These are phyloP conservation scores for Microdochium paspali DNA, from an alignment of 2,329 filamentous ascomycete genomes.

Conservation along the genomic window DNA sequence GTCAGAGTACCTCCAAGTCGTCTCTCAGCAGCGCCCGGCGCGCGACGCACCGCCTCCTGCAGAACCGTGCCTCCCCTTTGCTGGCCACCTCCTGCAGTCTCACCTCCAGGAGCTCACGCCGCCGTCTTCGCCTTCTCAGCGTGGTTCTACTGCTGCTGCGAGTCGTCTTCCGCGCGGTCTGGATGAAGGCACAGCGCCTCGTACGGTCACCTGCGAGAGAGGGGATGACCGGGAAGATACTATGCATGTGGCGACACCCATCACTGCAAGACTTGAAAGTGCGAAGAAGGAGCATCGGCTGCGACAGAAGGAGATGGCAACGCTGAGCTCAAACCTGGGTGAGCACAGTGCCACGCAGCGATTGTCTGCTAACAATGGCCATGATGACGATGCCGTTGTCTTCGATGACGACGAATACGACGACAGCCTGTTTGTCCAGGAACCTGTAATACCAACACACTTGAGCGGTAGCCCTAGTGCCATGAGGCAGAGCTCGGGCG, in stretches of 20 bases:
- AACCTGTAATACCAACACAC: neutral
- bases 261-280: neutral
- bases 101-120: neutral
- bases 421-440: neutral
- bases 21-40: neutral
- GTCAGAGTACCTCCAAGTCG: neutral
- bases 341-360: neutral
- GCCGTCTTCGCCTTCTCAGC: neutral
- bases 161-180: no score
- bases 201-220: neutral
- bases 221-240: neutral
- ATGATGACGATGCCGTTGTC: neutral
- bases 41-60: neutral
- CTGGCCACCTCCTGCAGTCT: no score
- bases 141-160: no score
- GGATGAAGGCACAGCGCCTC: no score
- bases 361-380: neutral
- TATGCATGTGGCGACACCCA: neutral
- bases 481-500: no score
- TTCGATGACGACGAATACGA: neutral
- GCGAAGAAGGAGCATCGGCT: neutral
- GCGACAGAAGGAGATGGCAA: neutral
- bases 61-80: neutral
- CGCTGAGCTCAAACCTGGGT: neutral
- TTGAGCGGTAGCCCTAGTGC: no score